Conservation (phyloP, 2,329 filamentous ascomycete species). For the Tympanopsis confertula region DNA sequence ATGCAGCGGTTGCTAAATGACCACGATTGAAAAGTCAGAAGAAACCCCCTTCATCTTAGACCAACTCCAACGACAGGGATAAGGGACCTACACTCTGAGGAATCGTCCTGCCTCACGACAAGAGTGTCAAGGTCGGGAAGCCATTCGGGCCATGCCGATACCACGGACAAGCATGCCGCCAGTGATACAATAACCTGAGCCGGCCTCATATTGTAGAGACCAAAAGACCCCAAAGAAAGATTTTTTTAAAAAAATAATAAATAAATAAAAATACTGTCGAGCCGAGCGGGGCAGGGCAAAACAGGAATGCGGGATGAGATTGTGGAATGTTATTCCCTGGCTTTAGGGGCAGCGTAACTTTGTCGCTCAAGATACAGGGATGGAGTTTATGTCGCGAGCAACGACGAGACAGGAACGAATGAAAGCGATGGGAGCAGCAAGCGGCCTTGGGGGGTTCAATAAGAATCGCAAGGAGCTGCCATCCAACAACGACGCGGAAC, state of each 20-base stretch:
- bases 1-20: constrained; percentile 6
- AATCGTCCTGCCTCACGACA: constrained; percentile 34
- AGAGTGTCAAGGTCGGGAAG: constrained; percentile 39
- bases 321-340: background rate
- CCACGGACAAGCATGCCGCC: constrained; percentile 16
- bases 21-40: background rate
- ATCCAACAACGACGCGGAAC: too few species aligned
- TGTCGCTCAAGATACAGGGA: background rate
- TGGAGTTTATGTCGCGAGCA: background rate
- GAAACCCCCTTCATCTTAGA: constrained; percentile 7
- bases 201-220: background rate
- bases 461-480: too few species aligned
- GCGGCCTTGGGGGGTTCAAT: too few species aligned
- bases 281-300: background rate
- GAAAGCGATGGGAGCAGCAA: background rate
- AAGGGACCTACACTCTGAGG: constrained; percentile 6
- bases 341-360: background rate
- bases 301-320: background rate
- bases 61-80: too few species aligned
- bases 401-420: background rate
- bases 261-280: too few species aligned
- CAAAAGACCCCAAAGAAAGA: too few species aligned
- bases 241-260: too few species aligned
- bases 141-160: constrained; percentile 45
- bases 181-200: background rate